Conservation (phyloP, 208 protist species). For the Leishmania martiniquensis region DNA sequence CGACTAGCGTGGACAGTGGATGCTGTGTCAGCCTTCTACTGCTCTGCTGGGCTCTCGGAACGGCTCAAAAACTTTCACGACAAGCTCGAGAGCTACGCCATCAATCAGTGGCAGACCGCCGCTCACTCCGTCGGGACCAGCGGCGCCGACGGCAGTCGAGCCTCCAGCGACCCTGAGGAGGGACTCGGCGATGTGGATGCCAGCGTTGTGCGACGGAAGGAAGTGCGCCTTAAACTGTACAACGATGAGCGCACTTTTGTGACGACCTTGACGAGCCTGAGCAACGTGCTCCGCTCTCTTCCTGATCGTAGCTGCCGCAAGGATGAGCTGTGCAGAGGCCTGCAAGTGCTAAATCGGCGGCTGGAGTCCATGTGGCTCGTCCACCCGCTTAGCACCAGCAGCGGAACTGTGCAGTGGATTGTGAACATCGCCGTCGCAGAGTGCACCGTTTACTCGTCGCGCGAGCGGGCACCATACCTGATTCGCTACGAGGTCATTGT, state of each 20-base stretch:
- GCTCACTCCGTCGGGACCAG: conserved; percentile 10
- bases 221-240: conserved; percentile 80
- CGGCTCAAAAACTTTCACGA: conserved; percentile 81
- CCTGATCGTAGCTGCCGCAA: conserved; percentile 72
- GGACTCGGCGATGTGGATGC: conserved; percentile 33
- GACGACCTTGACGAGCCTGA: conserved; percentile 72
- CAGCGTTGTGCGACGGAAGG: conserved; percentile 66
- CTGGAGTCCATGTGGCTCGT: conserved; percentile 62
- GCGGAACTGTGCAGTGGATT: conserved; percentile 82
- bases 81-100: conserved; percentile 87
- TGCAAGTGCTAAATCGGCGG: conserved; percentile 67
- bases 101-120: conserved; percentile 60
- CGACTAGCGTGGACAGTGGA: conserved; percentile 83
- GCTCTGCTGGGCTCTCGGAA: conserved; percentile 47
- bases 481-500: conserved; percentile 90
- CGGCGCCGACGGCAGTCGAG: conserved; percentile 12
- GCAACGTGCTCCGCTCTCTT: conserved; percentile 66
- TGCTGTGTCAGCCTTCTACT: conserved; percentile 54
- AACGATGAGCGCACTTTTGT: conserved; percentile 86
- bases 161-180: conserved; percentile 26
- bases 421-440: conserved; percentile 87
- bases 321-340: conserved; percentile 61
- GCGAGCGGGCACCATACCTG: conserved; percentile 84
- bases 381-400: conserved; percentile 68
- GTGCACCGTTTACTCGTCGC: conserved; percentile 89